Conservation (phyloP, 495 filamentous ascomycete genomes). For the Penicillium cinerascens region DNA sequence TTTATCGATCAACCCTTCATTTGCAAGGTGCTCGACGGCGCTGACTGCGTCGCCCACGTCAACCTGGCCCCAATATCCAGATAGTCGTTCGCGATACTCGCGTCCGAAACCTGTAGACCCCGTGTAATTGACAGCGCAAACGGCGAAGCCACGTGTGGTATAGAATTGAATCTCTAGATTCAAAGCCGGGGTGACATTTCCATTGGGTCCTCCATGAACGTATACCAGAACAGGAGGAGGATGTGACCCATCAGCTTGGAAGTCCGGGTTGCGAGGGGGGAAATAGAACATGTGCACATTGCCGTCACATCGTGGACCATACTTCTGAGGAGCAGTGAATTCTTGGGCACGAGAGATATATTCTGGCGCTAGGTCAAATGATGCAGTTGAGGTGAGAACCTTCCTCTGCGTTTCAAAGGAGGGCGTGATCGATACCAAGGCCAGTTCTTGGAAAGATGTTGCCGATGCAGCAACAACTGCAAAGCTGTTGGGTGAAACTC, state of each 20-base stretch:
- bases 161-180: constrained; percentile 44
- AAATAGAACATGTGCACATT: constrained; percentile 41
- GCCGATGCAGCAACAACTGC: constrained; percentile 19
- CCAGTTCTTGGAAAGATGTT: constrained; percentile 21
- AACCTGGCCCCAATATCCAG: constrained; percentile 40
- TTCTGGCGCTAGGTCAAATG: constrained; percentile 18
- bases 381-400: constrained; percentile 23
- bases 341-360: constrained; percentile 34
- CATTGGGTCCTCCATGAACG: constrained; percentile 49
- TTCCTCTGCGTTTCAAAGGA: constrained; percentile 9
- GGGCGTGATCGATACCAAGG: constrained; percentile 15
- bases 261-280: constrained; percentile 43
- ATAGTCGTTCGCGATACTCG: constrained; percentile 42
- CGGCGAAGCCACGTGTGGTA: constrained; percentile 50
- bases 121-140: constrained; percentile 46
- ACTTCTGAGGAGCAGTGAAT: constrained; percentile 22
- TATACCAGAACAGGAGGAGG: constrained; percentile 44
- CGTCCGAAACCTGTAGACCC: constrained; percentile 48
- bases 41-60: constrained; percentile 45
- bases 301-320: constrained; percentile 20
- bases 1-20: constrained; percentile 29
- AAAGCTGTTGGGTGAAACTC: constrained; percentile 19
- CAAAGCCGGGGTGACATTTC: constrained; percentile 27
- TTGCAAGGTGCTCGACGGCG: constrained; percentile 37
- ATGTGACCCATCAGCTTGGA: constrained; percentile 15